Conservation (phyloP, 257 asterid species). For the Solanum tarijense region DNA sequence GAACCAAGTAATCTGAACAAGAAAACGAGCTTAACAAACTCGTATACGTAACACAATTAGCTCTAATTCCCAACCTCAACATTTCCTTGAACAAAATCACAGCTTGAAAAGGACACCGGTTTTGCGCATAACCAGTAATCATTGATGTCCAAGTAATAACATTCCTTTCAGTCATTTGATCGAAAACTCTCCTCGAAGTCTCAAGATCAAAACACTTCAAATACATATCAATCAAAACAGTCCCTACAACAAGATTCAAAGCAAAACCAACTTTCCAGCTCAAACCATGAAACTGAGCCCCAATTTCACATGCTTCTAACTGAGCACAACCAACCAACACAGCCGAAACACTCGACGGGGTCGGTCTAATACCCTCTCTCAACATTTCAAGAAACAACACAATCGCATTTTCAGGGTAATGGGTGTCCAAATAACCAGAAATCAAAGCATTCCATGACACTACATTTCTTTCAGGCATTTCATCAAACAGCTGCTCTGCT, state of each 20-base stretch:
- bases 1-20: slow-evolving; percentile 23
- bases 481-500: slow-evolving; percentile 41
- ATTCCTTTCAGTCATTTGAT: slow-evolving; percentile 29
- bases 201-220: slow-evolving; percentile 31
- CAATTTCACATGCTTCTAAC: slow-evolving; percentile 33
- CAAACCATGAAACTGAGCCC: slow-evolving; percentile 46
- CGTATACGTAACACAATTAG: slow-evolving; percentile 31
- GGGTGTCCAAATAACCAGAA: slow-evolving; percentile 32
- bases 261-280: slow-evolving; percentile 39
- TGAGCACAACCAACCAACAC: slow-evolving; percentile 34
- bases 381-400: slow-evolving; percentile 31
- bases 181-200: slow-evolving; percentile 35
- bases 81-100: slow-evolving; percentile 38
- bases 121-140: slow-evolving; percentile 40
- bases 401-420: slow-evolving; percentile 17
- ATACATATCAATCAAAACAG: slow-evolving; percentile 57
- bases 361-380: slow-evolving; percentile 18
- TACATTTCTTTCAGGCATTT: slow-evolving; percentile 36
- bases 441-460: slow-evolving; percentile 48
- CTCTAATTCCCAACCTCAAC: slow-evolving; percentile 22
- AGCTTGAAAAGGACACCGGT: slow-evolving; percentile 15
- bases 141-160: slow-evolving; percentile 42
- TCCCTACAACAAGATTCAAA: slow-evolving; percentile 36
- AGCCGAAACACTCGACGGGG: slow-evolving; percentile 36
- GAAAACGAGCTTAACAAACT: slow-evolving; percentile 39